Evolutionary conservation across 306 rosid species (phyloP), one percentile per base, ranked within the genome.

Genomic region (Purshia tridentata): DNA sequence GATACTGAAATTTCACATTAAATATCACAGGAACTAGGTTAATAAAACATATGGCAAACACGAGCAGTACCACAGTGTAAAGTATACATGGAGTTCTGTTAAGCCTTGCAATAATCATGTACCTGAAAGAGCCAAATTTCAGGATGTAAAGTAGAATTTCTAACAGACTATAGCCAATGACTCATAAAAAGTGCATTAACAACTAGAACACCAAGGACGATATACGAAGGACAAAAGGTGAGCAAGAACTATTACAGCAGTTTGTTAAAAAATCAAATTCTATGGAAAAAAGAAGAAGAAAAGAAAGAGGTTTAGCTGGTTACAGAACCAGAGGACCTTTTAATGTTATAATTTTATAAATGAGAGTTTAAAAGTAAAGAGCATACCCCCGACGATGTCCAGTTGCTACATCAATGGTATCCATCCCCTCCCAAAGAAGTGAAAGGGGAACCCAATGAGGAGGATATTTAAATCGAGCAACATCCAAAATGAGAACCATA

Each of bases 371-470:
- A 48, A 66, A 12, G 18, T 23, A 13, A 47, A 76, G 15, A 72
- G 70, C 71, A 35, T 84, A 93, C 98, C 98, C 97, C 67, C 97
- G 81, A n/a, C 19, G 79, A 35, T 72, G 91, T 67, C 97, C 92
- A 4, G 94, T 91, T 48, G 89, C 80, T 72, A 62, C 22, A 81
- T 93, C 98, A 77, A 84, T 63, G 53, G 91, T 85, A 77, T 76
- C 84, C 95, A 91, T 88, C 64, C 82, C 97, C 40, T 88, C 84
- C 98, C 98, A 94, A 53, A 91, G 92, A 76, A 84, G 87, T 40
- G 81, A 72, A 77, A 91, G 87, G 14, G 96, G 98, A 83, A 94
- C 94, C 98, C 98, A 94, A 16, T 91, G 98, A 54, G 97, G 95
- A 78, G 97, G 98, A 81, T 94, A 91, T 72, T 94, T 91, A 72